Conservation (phyloP, 2,329 filamentous ascomycete species). For the Neofusicoccum umdonicola region DNA sequence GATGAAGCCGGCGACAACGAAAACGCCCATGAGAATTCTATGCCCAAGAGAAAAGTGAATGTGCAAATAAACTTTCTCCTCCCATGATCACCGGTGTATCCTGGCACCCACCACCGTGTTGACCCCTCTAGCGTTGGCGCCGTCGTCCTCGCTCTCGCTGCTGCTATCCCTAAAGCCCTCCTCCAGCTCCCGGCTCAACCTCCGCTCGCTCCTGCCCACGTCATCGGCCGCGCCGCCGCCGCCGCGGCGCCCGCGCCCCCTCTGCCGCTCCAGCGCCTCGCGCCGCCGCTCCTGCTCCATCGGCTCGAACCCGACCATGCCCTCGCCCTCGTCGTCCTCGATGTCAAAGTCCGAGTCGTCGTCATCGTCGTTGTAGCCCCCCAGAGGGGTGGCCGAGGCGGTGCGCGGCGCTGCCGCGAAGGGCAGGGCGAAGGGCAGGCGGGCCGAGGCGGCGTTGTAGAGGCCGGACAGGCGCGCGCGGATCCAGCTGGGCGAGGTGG, state of each 20-base stretch:
- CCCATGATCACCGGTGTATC: slow-evolving; percentile 1
- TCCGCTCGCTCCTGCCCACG: slow-evolving; percentile 51
- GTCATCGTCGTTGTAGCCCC: slow-evolving; percentile 10
- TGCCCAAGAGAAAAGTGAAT: not conserved
- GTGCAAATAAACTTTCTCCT: not conserved
- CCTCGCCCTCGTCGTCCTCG: slow-evolving; percentile 46
- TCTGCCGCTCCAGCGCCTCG: slow-evolving; percentile 38
- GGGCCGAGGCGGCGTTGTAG: not conserved
- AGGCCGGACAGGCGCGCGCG: slow-evolving; percentile 31
- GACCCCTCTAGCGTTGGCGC: slow-evolving; percentile 15
- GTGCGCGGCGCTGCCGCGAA: slow-evolving; percentile 5
- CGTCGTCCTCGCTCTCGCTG: slow-evolving; percentile 48
- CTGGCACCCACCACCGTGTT: not conserved
- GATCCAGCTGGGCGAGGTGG: slow-evolving; percentile 26
- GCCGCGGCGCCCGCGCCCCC: slow-evolving; percentile 30
- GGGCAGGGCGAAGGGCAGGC: slow-evolving; percentile 11
- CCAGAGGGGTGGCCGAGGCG: not conserved
- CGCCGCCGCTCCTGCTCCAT: slow-evolving; percentile 32
- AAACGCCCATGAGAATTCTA: not conserved
- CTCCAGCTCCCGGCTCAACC: slow-evolving; percentile 77
- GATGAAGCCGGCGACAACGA: not conserved
- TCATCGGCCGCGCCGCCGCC: slow-evolving; percentile 18
- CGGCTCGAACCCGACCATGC: slow-evolving; percentile 46
- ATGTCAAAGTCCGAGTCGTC: slow-evolving; percentile 28
- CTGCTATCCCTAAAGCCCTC: slow-evolving; percentile 73